Percentiles rank a stretch among this genome's conserved stretches.
These are phyloP conservation scores for Vitis hybrid DNA, from an alignment of 177 flowering plant genomes.

Conservation along the genomic window DNA sequence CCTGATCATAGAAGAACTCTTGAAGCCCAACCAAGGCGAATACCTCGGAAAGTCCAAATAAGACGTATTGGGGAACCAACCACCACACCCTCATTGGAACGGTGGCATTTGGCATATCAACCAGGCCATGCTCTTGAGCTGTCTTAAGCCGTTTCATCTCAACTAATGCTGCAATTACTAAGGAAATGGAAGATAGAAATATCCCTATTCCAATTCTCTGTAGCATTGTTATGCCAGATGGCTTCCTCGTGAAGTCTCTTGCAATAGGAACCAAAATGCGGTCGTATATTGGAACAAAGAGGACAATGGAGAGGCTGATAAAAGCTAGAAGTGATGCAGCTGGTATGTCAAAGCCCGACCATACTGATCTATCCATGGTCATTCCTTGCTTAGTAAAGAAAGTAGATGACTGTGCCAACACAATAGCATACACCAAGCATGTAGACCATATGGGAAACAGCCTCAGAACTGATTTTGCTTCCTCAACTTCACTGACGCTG, in stretches of 20 bases:
- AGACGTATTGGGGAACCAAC: conserved; percentile 11
- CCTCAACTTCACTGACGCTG: background rate
- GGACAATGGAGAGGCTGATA: conserved; percentile 6
- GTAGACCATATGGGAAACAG: background rate
- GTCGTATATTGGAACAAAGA: conserved; percentile 4
- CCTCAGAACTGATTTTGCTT: background rate
- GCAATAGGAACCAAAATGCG: no score
- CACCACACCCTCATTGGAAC: conserved; percentile 13
- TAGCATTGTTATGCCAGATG: no score
- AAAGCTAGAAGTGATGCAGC: conserved; percentile 3
- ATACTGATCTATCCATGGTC: background rate
- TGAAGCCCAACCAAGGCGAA: conserved; percentile 11
- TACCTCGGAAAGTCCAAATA: conserved; percentile 7
- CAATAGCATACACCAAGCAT: conserved; percentile 3
- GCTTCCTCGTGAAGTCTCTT: no score
- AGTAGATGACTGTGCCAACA: background rate
- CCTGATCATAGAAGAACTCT: background rate
- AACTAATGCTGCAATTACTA: background rate
- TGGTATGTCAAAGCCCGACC: background rate
- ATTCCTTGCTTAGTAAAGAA: conserved; percentile 3
- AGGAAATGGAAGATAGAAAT: background rate
- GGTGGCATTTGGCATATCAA: background rate
- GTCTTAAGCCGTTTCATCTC: background rate
- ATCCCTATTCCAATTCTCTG: conserved; percentile 7
- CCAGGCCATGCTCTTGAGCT: no score